These are phyloP conservation scores for Neurospora tetrasperma DNA, from an alignment of 495 filamentous ascomycete genomes.

Conservation along the genomic window DNA sequence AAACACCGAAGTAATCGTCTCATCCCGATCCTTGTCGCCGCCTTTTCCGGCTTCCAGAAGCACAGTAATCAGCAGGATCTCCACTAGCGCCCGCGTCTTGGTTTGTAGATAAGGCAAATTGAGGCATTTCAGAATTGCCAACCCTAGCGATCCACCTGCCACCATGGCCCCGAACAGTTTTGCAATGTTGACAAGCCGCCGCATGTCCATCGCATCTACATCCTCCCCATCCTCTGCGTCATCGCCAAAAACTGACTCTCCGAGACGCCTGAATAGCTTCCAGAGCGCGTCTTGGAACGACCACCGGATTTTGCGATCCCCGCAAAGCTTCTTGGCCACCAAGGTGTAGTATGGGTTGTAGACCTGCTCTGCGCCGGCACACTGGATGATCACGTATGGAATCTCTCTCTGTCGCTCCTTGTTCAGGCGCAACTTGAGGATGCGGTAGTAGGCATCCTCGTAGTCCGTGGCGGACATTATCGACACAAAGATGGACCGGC, in stretches of 20 bases:
- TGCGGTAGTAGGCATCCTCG: slow-evolving; percentile 66
- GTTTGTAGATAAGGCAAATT: slow-evolving; percentile 68
- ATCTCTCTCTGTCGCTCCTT: slow-evolving; percentile 79
- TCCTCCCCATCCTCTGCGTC: slow-evolving; percentile 39
- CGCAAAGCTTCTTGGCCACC: slow-evolving; percentile 64
- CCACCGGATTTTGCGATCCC: slow-evolving; percentile 60
- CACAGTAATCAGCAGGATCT: slow-evolving; percentile 65
- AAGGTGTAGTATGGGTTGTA: slow-evolving; percentile 94
- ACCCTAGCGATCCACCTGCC: slow-evolving; percentile 48
- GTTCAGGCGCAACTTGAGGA: slow-evolving; percentile 77
- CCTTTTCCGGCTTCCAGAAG: slow-evolving; percentile 45
- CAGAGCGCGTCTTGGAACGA: slow-evolving; percentile 80
- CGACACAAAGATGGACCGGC: slow-evolving; percentile 83
- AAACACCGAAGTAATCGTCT: slow-evolving; percentile 57
- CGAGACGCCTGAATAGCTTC: slow-evolving; percentile 79
- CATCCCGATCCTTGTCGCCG: slow-evolving; percentile 21
- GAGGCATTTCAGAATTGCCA: slow-evolving; percentile 62
- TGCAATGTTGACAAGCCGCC: slow-evolving; percentile 80
- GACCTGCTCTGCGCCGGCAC: slow-evolving; percentile 65
- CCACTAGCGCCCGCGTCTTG: slow-evolving; percentile 67
- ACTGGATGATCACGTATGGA: slow-evolving; percentile 78
- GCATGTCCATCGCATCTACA: slow-evolving; percentile 33
- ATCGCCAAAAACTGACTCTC: slow-evolving; percentile 55
- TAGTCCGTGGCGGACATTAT: slow-evolving; percentile 83
- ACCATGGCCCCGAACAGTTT: slow-evolving; percentile 74